Percentiles rank a stretch among this genome's conserved stretches.
phyloP scores from a whole-genome alignment of 2,329 filamentous ascomycete species.

The Pseudogymnoascus sp. region DNA sequence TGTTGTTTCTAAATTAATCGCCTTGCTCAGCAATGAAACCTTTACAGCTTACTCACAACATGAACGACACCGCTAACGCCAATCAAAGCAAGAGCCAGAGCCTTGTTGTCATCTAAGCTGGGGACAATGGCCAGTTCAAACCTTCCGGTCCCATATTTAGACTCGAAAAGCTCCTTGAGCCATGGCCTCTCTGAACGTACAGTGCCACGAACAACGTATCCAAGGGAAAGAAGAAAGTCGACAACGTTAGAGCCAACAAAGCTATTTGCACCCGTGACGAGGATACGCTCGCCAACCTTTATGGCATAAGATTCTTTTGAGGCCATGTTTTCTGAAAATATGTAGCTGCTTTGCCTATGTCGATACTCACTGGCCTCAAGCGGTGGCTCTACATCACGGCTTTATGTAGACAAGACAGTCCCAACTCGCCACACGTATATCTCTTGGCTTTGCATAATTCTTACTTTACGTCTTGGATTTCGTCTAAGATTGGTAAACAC shows the following conservation, averaged over 20 bases:
- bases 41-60: not conserved
- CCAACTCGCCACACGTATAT: too few relatives aligned
- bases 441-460: too few relatives aligned
- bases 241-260: slow-evolving; percentile 6
- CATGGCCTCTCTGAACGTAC: slow-evolving; percentile 5
- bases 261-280: slow-evolving; percentile 11
- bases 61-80: not conserved
- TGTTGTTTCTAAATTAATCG: not conserved
- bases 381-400: too few relatives aligned
- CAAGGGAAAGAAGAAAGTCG: not conserved
- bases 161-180: not conserved
- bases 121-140: not conserved
- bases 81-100: not conserved
- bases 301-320: not conserved
- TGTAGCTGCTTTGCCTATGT: too few relatives aligned
- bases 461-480: too few relatives aligned
- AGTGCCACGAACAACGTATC: slow-evolving; percentile 9
- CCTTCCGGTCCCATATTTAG: not conserved
- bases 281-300: not conserved
- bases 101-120: not conserved
- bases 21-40: not conserved
- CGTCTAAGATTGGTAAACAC: too few relatives aligned
- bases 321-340: not conserved
- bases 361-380: too few relatives aligned
- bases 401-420: too few relatives aligned